phyloP scores from a whole-genome alignment of 139 green algal genomes.

The Tetradesmus lagerheimii region DNA sequence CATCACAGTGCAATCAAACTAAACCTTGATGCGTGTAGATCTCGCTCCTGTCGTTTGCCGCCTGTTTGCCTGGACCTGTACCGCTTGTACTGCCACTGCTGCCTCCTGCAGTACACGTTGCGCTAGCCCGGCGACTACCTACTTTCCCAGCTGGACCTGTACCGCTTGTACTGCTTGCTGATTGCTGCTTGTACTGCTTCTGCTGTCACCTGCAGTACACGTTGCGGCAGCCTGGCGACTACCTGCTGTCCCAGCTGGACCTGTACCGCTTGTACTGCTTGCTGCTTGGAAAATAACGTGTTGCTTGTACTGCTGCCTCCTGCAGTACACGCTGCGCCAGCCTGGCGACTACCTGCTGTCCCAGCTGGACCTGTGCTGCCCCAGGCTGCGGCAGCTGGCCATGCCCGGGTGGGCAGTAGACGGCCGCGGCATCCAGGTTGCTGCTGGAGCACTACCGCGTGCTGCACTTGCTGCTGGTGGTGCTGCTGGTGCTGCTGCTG shows the following conservation, averaged over 20 bases:
- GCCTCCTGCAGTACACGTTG: not conserved
- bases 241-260: not conserved
- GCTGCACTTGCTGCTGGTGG: not conserved
- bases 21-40: too few relatives aligned
- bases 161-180: too few relatives aligned
- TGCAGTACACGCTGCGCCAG: not conserved
- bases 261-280: too few relatives aligned
- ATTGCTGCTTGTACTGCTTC: too few relatives aligned
- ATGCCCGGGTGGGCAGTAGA: not conserved
- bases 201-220: not conserved
- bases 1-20: too few relatives aligned
- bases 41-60: too few relatives aligned
- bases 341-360: slow-evolving; percentile 11
- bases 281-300: not conserved
- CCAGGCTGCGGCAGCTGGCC: not conserved
- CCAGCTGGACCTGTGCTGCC: slow-evolving; percentile 2
- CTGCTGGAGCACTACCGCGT: too few relatives aligned
- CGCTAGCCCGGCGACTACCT: not conserved
- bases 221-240: not conserved
- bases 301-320: not conserved
- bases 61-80: too few relatives aligned
- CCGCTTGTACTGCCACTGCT: too few relatives aligned
- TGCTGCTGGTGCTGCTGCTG: not conserved
- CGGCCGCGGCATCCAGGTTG: not conserved
- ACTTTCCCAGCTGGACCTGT: not conserved